Evolutionary conservation across 129 eudicot species (phyloP), one percentile per base, ranked within the genome.

Genomic region (Lonicera japonica): DNA sequence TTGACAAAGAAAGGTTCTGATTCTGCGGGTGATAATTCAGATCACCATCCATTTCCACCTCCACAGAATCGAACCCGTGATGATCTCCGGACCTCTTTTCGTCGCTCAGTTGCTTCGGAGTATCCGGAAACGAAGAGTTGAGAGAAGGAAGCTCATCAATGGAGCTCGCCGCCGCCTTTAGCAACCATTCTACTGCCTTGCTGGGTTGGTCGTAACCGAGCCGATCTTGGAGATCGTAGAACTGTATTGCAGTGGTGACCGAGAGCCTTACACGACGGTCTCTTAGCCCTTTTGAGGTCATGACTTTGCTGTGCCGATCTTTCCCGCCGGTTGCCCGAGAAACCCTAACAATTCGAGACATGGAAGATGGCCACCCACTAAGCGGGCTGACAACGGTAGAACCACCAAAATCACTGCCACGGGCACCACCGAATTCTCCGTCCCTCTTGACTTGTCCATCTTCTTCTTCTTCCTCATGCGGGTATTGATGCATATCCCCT

Each of bases 261-360:
- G n/a, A 90, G 7, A 90, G 60, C 50, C 97, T 65, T 0, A 90
- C 94, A 23, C 97, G 79, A 18, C 97, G 74, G 67, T 90, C 97
- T 29, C 97, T 54, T 0, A 84, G 79, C 20, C n/a, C n/a, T 74
- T 83, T 86, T 5, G 95, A 79, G 5, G 97, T 90, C 81, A 74
- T 73, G 9, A 90, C 97, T 54, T 90, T 90, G 70, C 97, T 90
- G 65, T 90, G 97, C 54, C 97, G 75, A 64, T 90, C 97, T 21
- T 90, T 90, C 0, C 97, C 97, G 3, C 97, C 97, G 1, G 95
- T 86, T 0, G 97, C 97, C n/a, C 97, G 70, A 34, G 97, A 84
- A 81, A 90, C 97, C 94, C 97, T 83, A 76, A 90, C 88, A 10
- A 90, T 90, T 39, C 97, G 63, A 10, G 95, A 83, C 50, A 43